These are phyloP conservation scores for Ophiognomonia clavigignenti-juglandacearum DNA, from an alignment of 2,329 filamentous ascomycete species.

Conservation along the genomic window DNA sequence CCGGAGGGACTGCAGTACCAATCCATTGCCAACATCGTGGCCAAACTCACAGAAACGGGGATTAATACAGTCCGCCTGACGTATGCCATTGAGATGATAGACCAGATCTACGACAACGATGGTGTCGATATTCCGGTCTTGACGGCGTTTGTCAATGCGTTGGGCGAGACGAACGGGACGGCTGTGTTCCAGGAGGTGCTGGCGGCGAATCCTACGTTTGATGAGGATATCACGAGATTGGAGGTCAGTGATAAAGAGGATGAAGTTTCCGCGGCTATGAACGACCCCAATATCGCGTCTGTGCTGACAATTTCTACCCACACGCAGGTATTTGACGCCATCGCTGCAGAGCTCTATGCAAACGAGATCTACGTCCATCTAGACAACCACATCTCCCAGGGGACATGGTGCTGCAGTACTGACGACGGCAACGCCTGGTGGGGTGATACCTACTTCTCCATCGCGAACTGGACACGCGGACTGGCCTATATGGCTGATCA, in stretches of 20 bases:
- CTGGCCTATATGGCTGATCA: constrained; percentile 47
- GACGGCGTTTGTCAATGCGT: constrained; percentile 31
- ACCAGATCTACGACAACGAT: constrained; percentile 37
- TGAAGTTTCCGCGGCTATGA: no score
- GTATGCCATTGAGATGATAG: constrained; percentile 53
- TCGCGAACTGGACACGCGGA: constrained; percentile 49
- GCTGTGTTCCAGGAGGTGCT: constrained; percentile 40
- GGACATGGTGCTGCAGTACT: constrained; percentile 42
- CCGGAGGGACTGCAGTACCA: constrained; percentile 52
- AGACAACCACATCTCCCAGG: constrained; percentile 47
- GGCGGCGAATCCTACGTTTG: constrained; percentile 44
- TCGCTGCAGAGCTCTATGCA: constrained; percentile 44
- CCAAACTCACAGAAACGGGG: constrained; percentile 44
- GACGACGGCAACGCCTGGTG: constrained; percentile 47
- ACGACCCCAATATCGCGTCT: no score
- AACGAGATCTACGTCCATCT: constrained; percentile 44
- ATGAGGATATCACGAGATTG: constrained; percentile 40
- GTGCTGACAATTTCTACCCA: constrained; percentile 1
- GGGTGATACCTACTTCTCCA: constrained; percentile 47
- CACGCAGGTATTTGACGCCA: constrained; percentile 44
- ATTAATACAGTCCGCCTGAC: constrained; percentile 53
- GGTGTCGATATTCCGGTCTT: constrained; percentile 32
- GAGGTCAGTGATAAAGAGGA: constrained; percentile 24
- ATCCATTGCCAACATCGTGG: constrained; percentile 42
- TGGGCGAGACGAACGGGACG: constrained; percentile 43